Base-by-base conservation (phyloP, 1,284 basidiomycete species). In the Cutaneotrichosporon sp. region DNA sequence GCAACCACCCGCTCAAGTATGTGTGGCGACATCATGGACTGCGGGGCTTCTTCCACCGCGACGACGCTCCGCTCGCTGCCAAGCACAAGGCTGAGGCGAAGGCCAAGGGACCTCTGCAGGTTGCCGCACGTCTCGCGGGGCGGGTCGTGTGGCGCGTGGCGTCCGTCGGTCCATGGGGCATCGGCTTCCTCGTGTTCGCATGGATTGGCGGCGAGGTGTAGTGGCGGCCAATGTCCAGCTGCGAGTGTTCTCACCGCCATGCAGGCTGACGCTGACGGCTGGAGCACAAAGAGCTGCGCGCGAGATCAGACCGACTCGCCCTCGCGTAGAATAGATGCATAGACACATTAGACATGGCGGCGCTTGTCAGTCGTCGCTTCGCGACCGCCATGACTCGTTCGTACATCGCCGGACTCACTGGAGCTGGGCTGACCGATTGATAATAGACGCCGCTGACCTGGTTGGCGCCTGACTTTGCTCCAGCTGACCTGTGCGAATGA, bases 181-280 rank as follows among this genome's bases (percentile, higher is more conserved):
- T 77, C n/a, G 78, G 77, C 9, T 81, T 81, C 62, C 60, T 81
- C 22, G 72, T 78, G 13, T 81, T 76, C 73, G 76, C 79, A 5
- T 81, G 76, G 75, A 74, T 80, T 6, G 79, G 79, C 16, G 79
- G 79, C 16, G 79, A 81, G 62, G 73, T 81, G 6, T 80, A 56
- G 34, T 21, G 26, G 50, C 38, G 50, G 10, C 26, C 50, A 13
- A 30, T 7, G 26, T 22, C 22, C n/a, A 21, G 49, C 22, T 4
- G 46, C 47, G 22, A 26, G 26, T 26, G 26, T 26, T 26, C 3
- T 26, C 26, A 1, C 26, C 26, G 3, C 26, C 26, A 26, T 26
- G 26, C 26, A 22, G 7, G 8, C 8, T 8, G 46, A 18, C 46
- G 16, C 46, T 4, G 11, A 9, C 46, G 7, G 11, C 34, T 36